These are phyloP conservation scores for Hyparrhenia diplandra DNA, from an alignment of 176 grass and related monocot species.

Conservation along the genomic window DNA sequence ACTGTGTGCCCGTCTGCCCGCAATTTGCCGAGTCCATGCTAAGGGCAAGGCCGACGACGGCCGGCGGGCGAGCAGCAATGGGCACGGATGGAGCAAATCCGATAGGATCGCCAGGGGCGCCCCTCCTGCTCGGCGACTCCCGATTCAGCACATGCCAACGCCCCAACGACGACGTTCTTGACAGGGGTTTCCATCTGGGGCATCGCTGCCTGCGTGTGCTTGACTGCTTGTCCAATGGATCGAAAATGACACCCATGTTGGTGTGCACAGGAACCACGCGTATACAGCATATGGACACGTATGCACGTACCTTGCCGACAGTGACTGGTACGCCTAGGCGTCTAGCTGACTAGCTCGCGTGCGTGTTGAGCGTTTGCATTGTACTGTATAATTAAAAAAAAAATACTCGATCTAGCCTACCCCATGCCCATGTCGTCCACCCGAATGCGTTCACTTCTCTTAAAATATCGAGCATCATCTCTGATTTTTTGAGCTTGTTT, in stretches of 20 bases:
- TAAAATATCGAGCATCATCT: constrained; percentile 4
- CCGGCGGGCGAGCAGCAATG: background rate
- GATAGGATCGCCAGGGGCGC: background rate
- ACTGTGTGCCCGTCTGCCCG: background rate
- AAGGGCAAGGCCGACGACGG: too few relatives aligned
- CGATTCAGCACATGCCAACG: background rate
- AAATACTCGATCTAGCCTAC: background rate
- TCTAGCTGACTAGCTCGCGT: background rate
- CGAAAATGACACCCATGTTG: constrained; percentile 11
- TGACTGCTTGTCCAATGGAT: background rate
- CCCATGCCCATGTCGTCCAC: background rate
- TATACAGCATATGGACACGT: too few relatives aligned
- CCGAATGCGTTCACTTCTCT: background rate
- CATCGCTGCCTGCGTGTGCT: background rate
- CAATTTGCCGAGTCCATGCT: background rate
- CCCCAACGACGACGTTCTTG: background rate
- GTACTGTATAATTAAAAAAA: too few relatives aligned
- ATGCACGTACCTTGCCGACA: background rate
- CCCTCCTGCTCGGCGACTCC: too few relatives aligned
- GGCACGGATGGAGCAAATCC: background rate
- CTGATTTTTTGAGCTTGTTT: background rate
- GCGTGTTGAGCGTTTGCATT: too few relatives aligned
- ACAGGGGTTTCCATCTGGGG: background rate
- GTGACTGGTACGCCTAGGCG: background rate
- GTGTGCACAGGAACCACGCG: background rate